Conservation (phyloP, 202 grass and related monocot genomes). For the Carex sylvatica region DNA sequence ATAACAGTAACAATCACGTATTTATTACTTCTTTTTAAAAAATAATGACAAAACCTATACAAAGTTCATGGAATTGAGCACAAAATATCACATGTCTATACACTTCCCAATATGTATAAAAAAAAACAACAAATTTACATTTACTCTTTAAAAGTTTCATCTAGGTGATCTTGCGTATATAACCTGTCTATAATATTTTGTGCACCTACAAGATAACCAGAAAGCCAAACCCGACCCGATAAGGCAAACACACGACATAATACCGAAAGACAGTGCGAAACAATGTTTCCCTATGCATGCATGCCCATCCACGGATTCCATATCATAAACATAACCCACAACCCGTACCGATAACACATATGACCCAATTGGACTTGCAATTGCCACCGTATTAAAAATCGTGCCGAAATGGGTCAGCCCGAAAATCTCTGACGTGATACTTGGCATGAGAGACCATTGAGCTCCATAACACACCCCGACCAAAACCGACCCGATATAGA, state of each 20-base stretch:
- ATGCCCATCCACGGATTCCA: slow-evolving; percentile 37
- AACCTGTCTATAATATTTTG: slow-evolving; percentile 61
- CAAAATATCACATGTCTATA: background rate
- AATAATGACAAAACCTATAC: background rate
- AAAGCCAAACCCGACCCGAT: slow-evolving; percentile 42
- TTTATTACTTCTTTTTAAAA: background rate
- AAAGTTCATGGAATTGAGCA: background rate
- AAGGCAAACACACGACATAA: slow-evolving; percentile 56
- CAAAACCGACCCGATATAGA: slow-evolving; percentile 63
- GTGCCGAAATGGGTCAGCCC: slow-evolving; percentile 76
- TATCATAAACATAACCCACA: slow-evolving; percentile 79
- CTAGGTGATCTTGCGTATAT: slow-evolving; percentile 31
- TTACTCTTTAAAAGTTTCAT: background rate
- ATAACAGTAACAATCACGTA: background rate
- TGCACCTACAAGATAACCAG: slow-evolving; percentile 52
- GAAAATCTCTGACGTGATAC: slow-evolving; percentile 80
- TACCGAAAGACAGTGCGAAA: slow-evolving; percentile 59
- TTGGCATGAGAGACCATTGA: slow-evolving; percentile 89
- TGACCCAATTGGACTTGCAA: slow-evolving; percentile 73
- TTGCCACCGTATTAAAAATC: slow-evolving; percentile 74
- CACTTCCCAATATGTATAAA: background rate
- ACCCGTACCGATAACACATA: slow-evolving; percentile 73
- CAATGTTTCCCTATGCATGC: slow-evolving; percentile 55
- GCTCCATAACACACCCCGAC: slow-evolving; percentile 77
- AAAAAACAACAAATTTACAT: background rate